These are phyloP conservation scores for Gracilaria vermiculophylla DNA, from an alignment of 23 red algal species.

Conservation along the genomic window DNA sequence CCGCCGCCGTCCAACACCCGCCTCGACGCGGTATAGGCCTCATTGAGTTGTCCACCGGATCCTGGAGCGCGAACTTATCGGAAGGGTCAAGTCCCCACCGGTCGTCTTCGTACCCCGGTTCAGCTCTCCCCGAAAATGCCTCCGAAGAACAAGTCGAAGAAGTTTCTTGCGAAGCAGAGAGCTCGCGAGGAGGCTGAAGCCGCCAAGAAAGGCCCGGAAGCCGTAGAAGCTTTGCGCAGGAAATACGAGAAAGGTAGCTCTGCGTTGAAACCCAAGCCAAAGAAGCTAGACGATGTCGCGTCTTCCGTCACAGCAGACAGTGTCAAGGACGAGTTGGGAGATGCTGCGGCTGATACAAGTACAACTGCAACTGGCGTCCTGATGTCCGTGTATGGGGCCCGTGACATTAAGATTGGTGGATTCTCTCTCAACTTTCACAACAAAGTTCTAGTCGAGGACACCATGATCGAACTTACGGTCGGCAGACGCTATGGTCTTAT, in stretches of 20 bases:
- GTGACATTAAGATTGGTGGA: slow-evolving; percentile 79
- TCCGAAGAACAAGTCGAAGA: slow-evolving; percentile 89
- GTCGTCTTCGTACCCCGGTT: background rate
- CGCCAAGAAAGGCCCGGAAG: slow-evolving; percentile 47
- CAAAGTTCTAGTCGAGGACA: slow-evolving; percentile 85
- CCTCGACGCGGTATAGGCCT: too few relatives aligned
- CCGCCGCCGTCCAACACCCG: too few relatives aligned
- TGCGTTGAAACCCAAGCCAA: background rate
- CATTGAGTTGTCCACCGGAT: too few relatives aligned
- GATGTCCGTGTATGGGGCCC: slow-evolving; percentile 64
- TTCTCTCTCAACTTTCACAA: slow-evolving; percentile 76
- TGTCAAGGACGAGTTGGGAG: slow-evolving; percentile 12
- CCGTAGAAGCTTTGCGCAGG: slow-evolving; percentile 22
- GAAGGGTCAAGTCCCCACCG: background rate
- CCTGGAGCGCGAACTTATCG: too few relatives aligned
- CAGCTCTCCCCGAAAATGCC: slow-evolving; percentile 49
- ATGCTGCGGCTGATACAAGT: slow-evolving; percentile 42
- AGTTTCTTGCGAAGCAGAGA: slow-evolving; percentile 69
- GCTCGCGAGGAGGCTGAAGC: slow-evolving; percentile 50
- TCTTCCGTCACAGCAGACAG: slow-evolving; percentile 24
- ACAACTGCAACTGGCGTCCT: slow-evolving; percentile 64
- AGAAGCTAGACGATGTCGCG: slow-evolving; percentile 30
- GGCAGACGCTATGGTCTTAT: slow-evolving; percentile 92
- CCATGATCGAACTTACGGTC: slow-evolving; percentile 79
- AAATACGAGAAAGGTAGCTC: background rate